These are phyloP conservation scores for Melanomma pulvis-pyrius DNA, from an alignment of 495 filamentous ascomycete genomes.

Conservation along the genomic window DNA sequence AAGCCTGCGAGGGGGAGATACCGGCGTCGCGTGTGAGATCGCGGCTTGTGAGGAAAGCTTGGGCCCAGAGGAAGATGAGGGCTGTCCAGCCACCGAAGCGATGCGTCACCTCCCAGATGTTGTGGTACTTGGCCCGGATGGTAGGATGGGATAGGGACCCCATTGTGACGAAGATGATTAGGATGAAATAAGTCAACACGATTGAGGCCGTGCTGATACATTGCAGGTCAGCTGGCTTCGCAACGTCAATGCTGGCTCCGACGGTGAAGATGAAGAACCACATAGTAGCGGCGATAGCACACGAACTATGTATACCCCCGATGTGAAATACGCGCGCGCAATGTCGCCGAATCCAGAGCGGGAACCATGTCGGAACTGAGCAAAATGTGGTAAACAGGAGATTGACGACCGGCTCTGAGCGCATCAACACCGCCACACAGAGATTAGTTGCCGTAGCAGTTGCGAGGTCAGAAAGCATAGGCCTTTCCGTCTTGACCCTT, in stretches of 20 bases:
- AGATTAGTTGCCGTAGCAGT: constrained; percentile 60
- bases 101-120: constrained; percentile 60
- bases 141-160: constrained; percentile 45
- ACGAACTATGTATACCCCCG: constrained; percentile 76
- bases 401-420: constrained; percentile 78
- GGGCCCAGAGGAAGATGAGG: constrained; percentile 48
- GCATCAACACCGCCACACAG: constrained; percentile 61
- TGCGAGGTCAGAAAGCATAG: constrained; percentile 35
- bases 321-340: constrained; percentile 76
- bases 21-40: constrained; percentile 1
- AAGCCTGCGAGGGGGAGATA: constrained; percentile 9
- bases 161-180: constrained; percentile 34
- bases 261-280: constrained; percentile 60
- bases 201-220: constrained; percentile 13
- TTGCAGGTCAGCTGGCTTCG: not conserved
- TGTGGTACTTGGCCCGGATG: constrained; percentile 54
- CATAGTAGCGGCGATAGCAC: constrained; percentile 64
- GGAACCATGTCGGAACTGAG: constrained; percentile 61
- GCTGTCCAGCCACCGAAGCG: constrained; percentile 60
- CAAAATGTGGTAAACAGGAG: constrained; percentile 64
- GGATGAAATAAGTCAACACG: constrained; percentile 18
- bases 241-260: constrained; percentile 20
- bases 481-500: constrained; percentile 12
- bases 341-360: constrained; percentile 64
- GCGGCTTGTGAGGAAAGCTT: constrained; percentile 20